Percentiles rank a stretch among this genome's conserved stretches.
phyloP scores from a whole-genome alignment of 106 monocot genomes.

The Posidonia australis region DNA sequence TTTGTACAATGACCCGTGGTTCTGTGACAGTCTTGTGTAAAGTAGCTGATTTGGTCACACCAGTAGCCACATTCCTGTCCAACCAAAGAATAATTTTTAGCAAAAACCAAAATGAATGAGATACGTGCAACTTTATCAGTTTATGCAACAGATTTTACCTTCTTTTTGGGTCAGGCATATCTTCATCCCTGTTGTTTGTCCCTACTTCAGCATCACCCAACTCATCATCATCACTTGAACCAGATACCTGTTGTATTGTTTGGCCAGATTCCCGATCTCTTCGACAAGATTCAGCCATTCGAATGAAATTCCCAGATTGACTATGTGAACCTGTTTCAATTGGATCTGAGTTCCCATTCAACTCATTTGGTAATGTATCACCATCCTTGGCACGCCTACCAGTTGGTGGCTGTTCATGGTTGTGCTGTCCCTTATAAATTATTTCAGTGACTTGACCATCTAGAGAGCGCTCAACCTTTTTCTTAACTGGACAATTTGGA shows the following conservation, averaged over 20 bases:
- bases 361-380: not conserved
- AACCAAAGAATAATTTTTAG: not conserved
- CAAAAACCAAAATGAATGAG: not conserved
- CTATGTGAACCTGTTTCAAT: not conserved
- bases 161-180: conserved; percentile 38
- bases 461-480: conserved; percentile 11
- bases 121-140: not conserved
- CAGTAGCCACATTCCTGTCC: conserved; percentile 33
- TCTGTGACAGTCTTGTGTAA: conserved; percentile 56
- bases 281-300: not conserved
- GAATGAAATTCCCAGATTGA: conserved; percentile 2
- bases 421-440: conserved; percentile 17
- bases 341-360: conserved; percentile 1
- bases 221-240: conserved; percentile 12
- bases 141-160: conserved; percentile 23
- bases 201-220: conserved; percentile 1
- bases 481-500: conserved; percentile 17
- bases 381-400: conserved; percentile 5
- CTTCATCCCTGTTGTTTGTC: conserved; percentile 13
- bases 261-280: conserved; percentile 7
- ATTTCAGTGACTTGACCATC: conserved; percentile 19
- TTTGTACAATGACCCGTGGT: conserved; percentile 80
- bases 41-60: conserved; percentile 20
- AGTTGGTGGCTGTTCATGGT: conserved; percentile 7
- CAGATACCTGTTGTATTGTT: conserved; percentile 4